Evolutionary conservation across 2,329 filamentous ascomycete species (phyloP).

Genomic region (Thielaviopsis ethacetica): DNA sequence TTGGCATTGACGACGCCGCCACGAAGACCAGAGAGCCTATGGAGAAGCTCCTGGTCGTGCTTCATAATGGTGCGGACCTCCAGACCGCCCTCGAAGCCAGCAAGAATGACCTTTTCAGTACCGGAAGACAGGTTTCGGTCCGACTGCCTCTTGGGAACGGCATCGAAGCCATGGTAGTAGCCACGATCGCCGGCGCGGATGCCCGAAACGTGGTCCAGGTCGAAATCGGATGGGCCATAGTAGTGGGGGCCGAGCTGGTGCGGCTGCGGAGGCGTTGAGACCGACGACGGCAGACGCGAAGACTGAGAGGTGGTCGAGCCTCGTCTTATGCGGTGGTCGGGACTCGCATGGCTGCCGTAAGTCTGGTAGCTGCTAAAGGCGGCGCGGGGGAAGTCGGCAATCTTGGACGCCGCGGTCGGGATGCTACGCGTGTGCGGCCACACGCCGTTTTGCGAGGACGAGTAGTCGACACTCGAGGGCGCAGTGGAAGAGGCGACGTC

Average conservation of each 20-base stretch:
- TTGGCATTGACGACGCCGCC: constrained; percentile 72
- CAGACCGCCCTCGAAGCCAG: constrained; percentile 66
- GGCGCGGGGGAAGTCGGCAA: neutral
- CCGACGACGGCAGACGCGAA: constrained; percentile 23
- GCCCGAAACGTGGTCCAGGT: constrained; percentile 37
- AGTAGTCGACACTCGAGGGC: neutral
- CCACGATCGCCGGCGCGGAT: constrained; percentile 50
- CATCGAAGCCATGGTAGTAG: constrained; percentile 71
- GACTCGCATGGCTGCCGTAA: neutral
- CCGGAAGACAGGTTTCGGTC: constrained; percentile 22
- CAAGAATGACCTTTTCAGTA: constrained; percentile 50
- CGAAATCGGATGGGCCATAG: constrained; percentile 57
- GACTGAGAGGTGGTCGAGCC: constrained; percentile 36
- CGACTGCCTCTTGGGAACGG: constrained; percentile 29
- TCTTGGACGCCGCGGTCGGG: neutral
- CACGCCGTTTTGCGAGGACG: neutral
- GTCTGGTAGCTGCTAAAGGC: neutral
- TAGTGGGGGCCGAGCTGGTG: constrained; percentile 65
- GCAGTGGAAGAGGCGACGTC: neutral
- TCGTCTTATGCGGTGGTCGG: constrained; percentile 17
- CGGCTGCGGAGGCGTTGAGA: constrained; percentile 47
- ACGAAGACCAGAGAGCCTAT: constrained; percentile 57
- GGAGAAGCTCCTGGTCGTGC: constrained; percentile 52
- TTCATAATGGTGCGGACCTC: constrained; percentile 61
- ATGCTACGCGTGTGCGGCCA: neutral